Conservation (phyloP, 352 stramenopile genomes). For the Phytopythium aichiense region DNA sequence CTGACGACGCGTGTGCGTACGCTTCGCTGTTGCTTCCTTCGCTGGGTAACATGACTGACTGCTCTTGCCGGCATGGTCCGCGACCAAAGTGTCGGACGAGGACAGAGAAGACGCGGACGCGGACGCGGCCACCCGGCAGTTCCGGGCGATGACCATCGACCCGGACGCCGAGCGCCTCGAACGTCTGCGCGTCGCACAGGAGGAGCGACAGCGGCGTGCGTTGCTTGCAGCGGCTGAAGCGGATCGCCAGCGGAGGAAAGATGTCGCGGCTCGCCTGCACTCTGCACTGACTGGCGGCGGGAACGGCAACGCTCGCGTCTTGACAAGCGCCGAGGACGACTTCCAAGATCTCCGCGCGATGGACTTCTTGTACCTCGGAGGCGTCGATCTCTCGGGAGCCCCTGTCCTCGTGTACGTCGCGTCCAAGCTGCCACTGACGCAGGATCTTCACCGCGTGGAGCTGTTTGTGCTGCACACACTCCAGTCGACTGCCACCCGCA, state of each 20-base stretch:
- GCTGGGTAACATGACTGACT: neutral
- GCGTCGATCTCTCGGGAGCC: slow-evolving; percentile 58
- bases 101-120: slow-evolving; percentile 20
- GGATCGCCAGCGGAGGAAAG: slow-evolving; percentile 16
- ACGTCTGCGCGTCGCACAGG: slow-evolving; percentile 29
- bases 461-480: slow-evolving; percentile 70
- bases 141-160: slow-evolving; percentile 54
- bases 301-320: slow-evolving; percentile 17
- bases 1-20: slow-evolving; percentile 9
- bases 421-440: slow-evolving; percentile 35
- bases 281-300: slow-evolving; percentile 6
- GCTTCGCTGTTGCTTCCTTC: neutral
- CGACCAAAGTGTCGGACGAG: neutral
- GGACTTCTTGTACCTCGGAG: slow-evolving; percentile 62
- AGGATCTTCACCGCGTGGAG: slow-evolving; percentile 68
- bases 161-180: slow-evolving; percentile 54
- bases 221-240: slow-evolving; percentile 15
- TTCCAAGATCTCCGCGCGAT: slow-evolving; percentile 53
- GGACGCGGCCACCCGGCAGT: slow-evolving; percentile 44
- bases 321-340: slow-evolving; percentile 40
- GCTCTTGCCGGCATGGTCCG: neutral
- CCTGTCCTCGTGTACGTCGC: slow-evolving; percentile 73
- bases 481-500: slow-evolving; percentile 41
- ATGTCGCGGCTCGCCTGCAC: slow-evolving; percentile 11
- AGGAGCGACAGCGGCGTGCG: slow-evolving; percentile 30